Evolutionary conservation across 306 rosid species (phyloP), one percentile per base, ranked within the genome.

Genomic region (Styphnolobium japonicum): DNA sequence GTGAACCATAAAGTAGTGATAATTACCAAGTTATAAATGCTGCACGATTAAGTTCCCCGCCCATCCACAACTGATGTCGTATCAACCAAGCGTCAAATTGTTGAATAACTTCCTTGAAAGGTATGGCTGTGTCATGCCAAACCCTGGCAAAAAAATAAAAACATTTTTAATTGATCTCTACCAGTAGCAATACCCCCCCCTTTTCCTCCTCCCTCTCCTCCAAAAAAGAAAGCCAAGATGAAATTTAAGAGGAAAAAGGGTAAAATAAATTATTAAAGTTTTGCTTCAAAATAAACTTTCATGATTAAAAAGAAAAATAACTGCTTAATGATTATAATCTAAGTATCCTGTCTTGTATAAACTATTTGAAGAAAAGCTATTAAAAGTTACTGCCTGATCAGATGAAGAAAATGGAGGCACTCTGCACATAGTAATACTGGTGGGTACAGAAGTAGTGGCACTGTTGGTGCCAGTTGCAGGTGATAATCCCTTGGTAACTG

Each of bases 111-210:
- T 94, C 91, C 69, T 81, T 84, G 76, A 88, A 94, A 62, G 84
- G 85, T 76, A 94, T 87, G 66, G 98, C 92, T 55, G 98, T 94
- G 79, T 92, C 98, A 75, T 94, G 95, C 97, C 98, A 94, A 80
- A 94, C 98, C 82, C 98, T 94, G 86, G 34, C 67, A 19, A 29
- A 22, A 43, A 63, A 31, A 67, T 0, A 7, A 34, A 37, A 74
- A 2, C 53, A 64, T 1, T 48, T 15, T 48, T 53, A 10, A 39
- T 40, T 4, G 56, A 76, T 48, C 37, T 27, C 37, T 27, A 55
- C 63, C 37, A 27, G 39, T 40, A 43, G 14, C 25, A 56, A 39
- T 23, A 40, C 7, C 36, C 64, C 39, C 42, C 77, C 48, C 19
- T n/a, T n/a, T n/a, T n/a, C n/a, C n/a, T n/a, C n/a, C n/a, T n/a